phyloP scores from a whole-genome alignment of 2,329 filamentous ascomycete species.

The Drechslerella coelobrocha region DNA sequence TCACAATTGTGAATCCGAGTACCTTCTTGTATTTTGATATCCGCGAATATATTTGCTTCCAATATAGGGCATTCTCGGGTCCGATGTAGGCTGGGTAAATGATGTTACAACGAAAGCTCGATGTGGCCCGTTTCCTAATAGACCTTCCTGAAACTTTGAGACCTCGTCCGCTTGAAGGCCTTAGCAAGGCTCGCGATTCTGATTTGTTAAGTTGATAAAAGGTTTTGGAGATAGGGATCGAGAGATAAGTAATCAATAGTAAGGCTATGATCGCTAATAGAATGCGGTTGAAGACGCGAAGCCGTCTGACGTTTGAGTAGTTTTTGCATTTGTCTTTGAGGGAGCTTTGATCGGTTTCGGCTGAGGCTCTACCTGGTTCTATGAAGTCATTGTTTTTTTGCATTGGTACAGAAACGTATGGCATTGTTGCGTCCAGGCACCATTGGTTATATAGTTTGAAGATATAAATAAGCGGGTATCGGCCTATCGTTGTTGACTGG shows the following conservation, averaged over 20 bases:
- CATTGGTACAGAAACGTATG: neutral
- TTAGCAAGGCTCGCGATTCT: too few species aligned
- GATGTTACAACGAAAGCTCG: constrained; percentile 3
- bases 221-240: neutral
- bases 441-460: neutral
- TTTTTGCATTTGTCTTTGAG: neutral
- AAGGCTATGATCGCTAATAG: neutral
- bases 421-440: neutral
- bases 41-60: constrained; percentile 13
- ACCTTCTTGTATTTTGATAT: constrained; percentile 18
- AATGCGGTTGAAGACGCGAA: neutral
- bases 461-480: neutral
- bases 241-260: constrained; percentile 4
- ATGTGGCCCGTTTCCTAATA: constrained; percentile 6
- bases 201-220: neutral
- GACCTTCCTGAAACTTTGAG: neutral
- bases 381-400: constrained; percentile 19
- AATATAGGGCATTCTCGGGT: constrained; percentile 19
- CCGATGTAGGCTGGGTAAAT: constrained; percentile 34
- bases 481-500: neutral
- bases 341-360: neutral
- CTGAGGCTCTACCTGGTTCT: neutral
- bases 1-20: constrained; percentile 22
- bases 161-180: neutral
- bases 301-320: neutral